Conservation (phyloP, 2,329 filamentous ascomycete genomes). For the Colletotrichum sojae region DNA sequence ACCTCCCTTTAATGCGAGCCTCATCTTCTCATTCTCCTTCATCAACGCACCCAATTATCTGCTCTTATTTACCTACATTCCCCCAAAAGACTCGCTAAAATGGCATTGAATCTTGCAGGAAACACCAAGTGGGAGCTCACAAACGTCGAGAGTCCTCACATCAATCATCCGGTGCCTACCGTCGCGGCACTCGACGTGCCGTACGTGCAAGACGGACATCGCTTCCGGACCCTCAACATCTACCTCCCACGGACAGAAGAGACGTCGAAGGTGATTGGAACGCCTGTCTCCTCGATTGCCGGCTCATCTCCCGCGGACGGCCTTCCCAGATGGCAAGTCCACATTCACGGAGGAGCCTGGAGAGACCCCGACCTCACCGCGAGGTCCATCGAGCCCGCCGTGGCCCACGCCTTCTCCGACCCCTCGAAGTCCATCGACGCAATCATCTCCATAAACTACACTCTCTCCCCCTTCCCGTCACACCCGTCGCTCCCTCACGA, state of each 20-base stretch:
- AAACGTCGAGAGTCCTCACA: constrained; percentile 2
- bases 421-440: neutral
- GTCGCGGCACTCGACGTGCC: neutral
- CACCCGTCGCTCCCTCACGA: constrained; percentile 5
- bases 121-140: neutral
- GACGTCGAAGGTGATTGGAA: neutral
- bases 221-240: constrained; percentile 1
- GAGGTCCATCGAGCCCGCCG: constrained; percentile 9
- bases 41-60: too few species aligned
- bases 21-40: too few species aligned
- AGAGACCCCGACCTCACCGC: neutral
- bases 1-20: too few species aligned
- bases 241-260: neutral
- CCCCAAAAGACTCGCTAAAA: too few species aligned
- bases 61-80: too few species aligned
- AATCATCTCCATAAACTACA: constrained; percentile 5
- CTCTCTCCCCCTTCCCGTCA: neutral
- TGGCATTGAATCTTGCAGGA: neutral
- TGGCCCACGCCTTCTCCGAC: neutral
- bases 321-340: neutral
- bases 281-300: neutral
- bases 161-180: neutral
- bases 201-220: neutral
- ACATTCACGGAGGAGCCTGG: constrained; percentile 12
- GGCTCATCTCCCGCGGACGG: neutral